Evolutionary conservation across 1,284 basidiomycete species (phyloP).

Genomic region (Rhodotorula sp.): DNA sequence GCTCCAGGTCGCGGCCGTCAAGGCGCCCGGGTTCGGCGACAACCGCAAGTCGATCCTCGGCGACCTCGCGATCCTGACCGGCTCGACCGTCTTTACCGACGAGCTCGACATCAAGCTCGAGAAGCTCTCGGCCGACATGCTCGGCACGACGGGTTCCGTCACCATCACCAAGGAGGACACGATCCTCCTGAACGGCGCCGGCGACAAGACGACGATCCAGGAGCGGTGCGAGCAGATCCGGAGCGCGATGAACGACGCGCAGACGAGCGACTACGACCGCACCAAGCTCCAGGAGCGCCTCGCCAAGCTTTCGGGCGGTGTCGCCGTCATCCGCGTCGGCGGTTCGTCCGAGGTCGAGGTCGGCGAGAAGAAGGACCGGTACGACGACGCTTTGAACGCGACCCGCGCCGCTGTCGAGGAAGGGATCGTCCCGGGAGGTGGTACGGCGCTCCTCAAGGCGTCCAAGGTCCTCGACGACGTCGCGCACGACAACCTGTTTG

Average conservation of each 20-base stretch:
- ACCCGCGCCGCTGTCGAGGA: conserved; percentile 98
- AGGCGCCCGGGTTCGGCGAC: conserved; percentile 96
- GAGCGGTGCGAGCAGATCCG: conserved; percentile 95
- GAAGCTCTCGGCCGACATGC: conserved; percentile 80
- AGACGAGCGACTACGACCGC: conserved; percentile 90
- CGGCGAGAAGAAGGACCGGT: conserved; percentile 98
- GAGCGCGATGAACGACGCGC: conserved; percentile 73
- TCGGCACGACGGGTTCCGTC: conserved; percentile 87
- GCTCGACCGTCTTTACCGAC: conserved; percentile 96
- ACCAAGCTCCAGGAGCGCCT: conserved; percentile 95
- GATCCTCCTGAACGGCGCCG: conserved; percentile 90
- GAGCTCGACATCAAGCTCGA: conserved; percentile 98
- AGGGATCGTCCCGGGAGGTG: conserved; percentile 95
- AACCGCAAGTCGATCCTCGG: conserved; percentile 98
- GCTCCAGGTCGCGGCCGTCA: conserved; percentile 87
- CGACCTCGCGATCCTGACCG: conserved; percentile 94
- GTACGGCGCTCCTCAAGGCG: conserved; percentile 70
- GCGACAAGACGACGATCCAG: conserved; percentile 78
- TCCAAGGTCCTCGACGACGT: conserved; percentile 76
- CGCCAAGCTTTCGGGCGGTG: conserved; percentile 92
- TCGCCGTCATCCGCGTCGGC: conserved; percentile 97
- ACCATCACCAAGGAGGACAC: conserved; percentile 99
- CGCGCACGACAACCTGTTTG: conserved; percentile 79
- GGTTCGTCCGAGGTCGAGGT: conserved; percentile 94
- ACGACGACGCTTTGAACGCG: conserved; percentile 95